Evolutionary conservation across 2,329 filamentous ascomycete species (phyloP).

Genomic region (Colletotrichum orchidophilum): DNA sequence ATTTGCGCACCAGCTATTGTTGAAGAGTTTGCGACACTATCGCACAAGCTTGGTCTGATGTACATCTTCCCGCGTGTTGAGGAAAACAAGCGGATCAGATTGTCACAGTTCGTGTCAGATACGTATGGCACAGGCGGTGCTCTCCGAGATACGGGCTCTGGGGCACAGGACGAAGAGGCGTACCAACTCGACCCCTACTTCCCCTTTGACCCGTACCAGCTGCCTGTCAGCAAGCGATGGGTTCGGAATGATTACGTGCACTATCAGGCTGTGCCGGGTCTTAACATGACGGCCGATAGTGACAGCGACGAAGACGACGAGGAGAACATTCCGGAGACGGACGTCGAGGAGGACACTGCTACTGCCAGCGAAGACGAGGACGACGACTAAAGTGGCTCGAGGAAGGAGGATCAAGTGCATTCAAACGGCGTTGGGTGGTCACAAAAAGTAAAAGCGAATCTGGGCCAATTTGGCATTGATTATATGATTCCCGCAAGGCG

Average conservation of each 20-base stretch:
- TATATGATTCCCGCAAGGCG: slow-evolving; percentile 29
- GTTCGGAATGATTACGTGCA: slow-evolving; percentile 83
- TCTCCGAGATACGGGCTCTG: slow-evolving; percentile 61
- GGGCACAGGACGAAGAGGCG: slow-evolving; percentile 75
- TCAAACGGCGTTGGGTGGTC: slow-evolving; percentile 37
- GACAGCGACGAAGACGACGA: slow-evolving; percentile 63
- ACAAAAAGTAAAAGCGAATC: slow-evolving; percentile 26
- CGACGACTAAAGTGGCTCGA: slow-evolving; percentile 43
- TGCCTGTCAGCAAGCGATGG: slow-evolving; percentile 89
- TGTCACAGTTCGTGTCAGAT: slow-evolving; percentile 74
- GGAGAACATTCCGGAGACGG: slow-evolving; percentile 53
- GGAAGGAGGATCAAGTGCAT: slow-evolving; percentile 29
- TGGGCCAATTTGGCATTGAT: slow-evolving; percentile 28
- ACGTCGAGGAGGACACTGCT: slow-evolving; percentile 60
- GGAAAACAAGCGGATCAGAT: slow-evolving; percentile 87
- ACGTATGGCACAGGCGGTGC: slow-evolving; percentile 65
- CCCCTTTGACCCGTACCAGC: slow-evolving; percentile 94
- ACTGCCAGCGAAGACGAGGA: slow-evolving; percentile 58
- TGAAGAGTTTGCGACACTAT: slow-evolving; percentile 87
- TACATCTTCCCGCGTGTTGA: slow-evolving; percentile 91
- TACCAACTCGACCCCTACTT: slow-evolving; percentile 95
- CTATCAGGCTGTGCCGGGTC: slow-evolving; percentile 79
- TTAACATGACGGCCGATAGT: slow-evolving; percentile 67
- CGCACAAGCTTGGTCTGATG: slow-evolving; percentile 85
- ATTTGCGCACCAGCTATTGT: slow-evolving; percentile 93